phyloP scores from a whole-genome alignment of 192 early-diverging fungal species.

The Funneliformis mosseae region DNA sequence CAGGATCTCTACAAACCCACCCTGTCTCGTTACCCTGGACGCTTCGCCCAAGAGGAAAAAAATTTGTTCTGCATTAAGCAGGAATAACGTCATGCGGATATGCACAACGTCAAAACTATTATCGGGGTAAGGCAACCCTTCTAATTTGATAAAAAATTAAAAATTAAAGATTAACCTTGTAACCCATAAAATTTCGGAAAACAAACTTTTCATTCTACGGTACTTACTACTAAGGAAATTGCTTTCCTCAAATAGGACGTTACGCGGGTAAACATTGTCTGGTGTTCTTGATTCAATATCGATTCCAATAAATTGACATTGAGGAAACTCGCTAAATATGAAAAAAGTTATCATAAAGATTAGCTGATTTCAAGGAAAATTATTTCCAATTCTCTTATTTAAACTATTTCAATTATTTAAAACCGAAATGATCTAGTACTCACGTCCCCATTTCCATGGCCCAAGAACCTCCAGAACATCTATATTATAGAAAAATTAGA shows the following conservation, averaged over 20 bases:
- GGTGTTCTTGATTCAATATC: not conserved
- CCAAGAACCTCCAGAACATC: not conserved
- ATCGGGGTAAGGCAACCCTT: not conserved
- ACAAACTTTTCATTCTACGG: no score
- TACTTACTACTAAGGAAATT: not conserved
- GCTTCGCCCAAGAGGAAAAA: no score
- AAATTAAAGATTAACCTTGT: not conserved
- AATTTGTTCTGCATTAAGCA: not conserved
- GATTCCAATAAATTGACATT: not conserved
- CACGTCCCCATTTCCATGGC: not conserved
- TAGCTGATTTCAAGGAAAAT: not conserved
- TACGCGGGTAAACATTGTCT: not conserved
- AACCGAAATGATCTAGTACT: not conserved
- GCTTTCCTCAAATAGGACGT: not conserved
- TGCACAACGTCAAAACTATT: not conserved
- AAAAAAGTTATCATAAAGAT: not conserved
- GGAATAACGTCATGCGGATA: not conserved
- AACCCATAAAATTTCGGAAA: not conserved
- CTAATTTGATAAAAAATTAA: not conserved
- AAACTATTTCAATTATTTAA: not conserved
- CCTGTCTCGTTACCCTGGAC: no score
- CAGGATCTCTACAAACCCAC: no score
- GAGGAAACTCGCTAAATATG: not conserved
- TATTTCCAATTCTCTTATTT: no score
- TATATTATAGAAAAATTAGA: not conserved